Percentiles rank a stretch among this genome's conserved stretches.
Evolutionary conservation across 495 filamentous ascomycete species (phyloP).

Genomic region (Clavariopsis aquatica): DNA sequence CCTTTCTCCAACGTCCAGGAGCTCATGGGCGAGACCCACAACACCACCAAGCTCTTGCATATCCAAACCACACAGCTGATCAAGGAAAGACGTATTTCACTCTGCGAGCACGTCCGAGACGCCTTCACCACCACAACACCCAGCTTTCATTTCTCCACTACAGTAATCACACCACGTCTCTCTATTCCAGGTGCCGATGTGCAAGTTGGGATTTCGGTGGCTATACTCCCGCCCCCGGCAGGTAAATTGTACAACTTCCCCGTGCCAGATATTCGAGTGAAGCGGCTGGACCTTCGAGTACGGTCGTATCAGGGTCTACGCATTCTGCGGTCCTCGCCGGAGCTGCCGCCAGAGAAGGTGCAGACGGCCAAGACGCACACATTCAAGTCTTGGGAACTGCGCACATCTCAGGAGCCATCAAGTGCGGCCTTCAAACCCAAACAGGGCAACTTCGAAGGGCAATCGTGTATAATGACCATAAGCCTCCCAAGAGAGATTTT

Average conservation of each 20-base stretch:
- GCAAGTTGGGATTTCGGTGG: slow-evolving; percentile 1
- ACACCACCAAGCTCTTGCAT: not conserved
- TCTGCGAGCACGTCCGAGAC: slow-evolving; percentile 11
- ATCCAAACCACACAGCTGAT: slow-evolving; percentile 8
- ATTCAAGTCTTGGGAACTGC: slow-evolving; percentile 12
- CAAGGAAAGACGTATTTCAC: not conserved
- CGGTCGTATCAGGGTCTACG: slow-evolving; percentile 16
- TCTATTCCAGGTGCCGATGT: slow-evolving; percentile 16
- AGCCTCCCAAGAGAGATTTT: not conserved
- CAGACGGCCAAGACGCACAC: not conserved
- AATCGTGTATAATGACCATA: slow-evolving; percentile 7
- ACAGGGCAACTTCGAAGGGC: slow-evolving; percentile 1
- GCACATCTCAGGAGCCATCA: not conserved
- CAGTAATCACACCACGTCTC: slow-evolving; percentile 1
- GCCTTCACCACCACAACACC: slow-evolving; percentile 7
- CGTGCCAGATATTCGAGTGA: slow-evolving; percentile 3
- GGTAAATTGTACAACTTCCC: slow-evolving; percentile 21
- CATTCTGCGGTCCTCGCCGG: not conserved
- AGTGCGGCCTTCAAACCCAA: slow-evolving; percentile 3
- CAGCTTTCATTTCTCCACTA: slow-evolving; percentile 10
- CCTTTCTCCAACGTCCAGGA: not conserved
- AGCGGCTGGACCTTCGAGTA: not conserved
- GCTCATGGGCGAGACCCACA: not conserved
- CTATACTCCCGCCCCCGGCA: slow-evolving; percentile 9
- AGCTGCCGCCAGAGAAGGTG: too few species aligned